Evolutionary conservation across 805 yeast species (phyloP), one percentile per base, ranked within the genome.

Genomic region (Brettanomyces sp.): DNA sequence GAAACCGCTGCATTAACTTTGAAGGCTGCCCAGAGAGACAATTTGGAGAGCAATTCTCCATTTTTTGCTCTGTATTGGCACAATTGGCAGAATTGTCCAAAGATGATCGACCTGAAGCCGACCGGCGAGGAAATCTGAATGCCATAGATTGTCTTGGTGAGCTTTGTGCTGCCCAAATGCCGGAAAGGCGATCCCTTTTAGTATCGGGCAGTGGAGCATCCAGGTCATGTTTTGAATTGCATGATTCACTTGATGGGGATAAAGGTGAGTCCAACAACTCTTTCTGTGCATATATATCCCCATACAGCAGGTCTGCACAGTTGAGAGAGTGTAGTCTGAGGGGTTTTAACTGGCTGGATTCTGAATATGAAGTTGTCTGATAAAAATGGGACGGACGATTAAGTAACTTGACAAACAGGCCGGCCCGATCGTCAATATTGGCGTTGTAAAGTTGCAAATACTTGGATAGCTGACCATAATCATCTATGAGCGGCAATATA

Each of bases 401-500:
- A 30, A 56, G 36, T 40, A 56, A 25, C 34, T 43, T 49, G 34
- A 59, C 41, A 36, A 58, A 58, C 41, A 44, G 50, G 36, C 56
- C 46, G 23, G 52, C 52, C 5, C 50, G 54, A 33, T 50, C 49
- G 1, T 39, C 48, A 43, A 58, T 47, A 42, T 57, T 60, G 42
- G 58, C 49, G 50, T 54, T 58, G 49, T 58, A 58, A 14, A 58
- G 47, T 28, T 52, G 53, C 8, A 57, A 42, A 43, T 58, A 60
- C 43, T 49, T 50, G 33, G 49, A 51, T 9, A 60, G 45, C 39
- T 41, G 49, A n/a, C 46, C 48, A 4, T 52, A 48, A 42, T 56
- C 52, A 11, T 42, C 50, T 32, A 51, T 28, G 5, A 33, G 45
- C 3, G 51, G 53, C 4, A 58, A 22, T 6, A 52, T 13, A 4